phyloP scores from a whole-genome alignment of 352 stramenopile genomes.

The Phytophthora pinifolia region DNA sequence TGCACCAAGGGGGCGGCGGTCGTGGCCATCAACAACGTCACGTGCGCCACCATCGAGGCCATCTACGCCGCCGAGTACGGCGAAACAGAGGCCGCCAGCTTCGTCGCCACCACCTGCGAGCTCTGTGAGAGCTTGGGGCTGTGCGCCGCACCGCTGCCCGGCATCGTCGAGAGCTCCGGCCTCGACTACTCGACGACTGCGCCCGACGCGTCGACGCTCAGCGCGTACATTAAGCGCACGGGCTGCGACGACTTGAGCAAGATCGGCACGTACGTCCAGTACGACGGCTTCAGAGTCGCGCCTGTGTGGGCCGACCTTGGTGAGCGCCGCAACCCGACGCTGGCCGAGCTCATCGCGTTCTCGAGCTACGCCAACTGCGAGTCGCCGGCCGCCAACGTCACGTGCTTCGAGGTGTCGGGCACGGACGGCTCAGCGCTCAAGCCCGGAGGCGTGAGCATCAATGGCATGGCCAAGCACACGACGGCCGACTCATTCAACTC shows the following conservation, averaged over 20 bases:
- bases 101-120: conserved; percentile 38
- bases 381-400: conserved; percentile 47
- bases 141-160: conserved; percentile 61
- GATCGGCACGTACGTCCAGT: conserved; percentile 70
- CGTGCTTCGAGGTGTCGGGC: conserved; percentile 52
- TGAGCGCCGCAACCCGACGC: conserved; percentile 55
- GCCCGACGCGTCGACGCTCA: conserved; percentile 38
- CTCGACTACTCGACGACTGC: conserved; percentile 50
- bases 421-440: conserved; percentile 43
- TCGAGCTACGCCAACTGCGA: conserved; percentile 58
- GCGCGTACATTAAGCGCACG: conserved; percentile 55
- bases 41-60: conserved; percentile 40
- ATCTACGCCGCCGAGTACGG: conserved; percentile 49
- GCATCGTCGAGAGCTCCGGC: conserved; percentile 54
- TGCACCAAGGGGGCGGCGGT: conserved; percentile 42
- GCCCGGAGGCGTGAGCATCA: conserved; percentile 47
- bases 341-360: conserved; percentile 57
- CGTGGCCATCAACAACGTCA: conserved; percentile 42
- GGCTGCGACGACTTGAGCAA: conserved; percentile 62
- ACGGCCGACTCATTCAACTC: conserved; percentile 32
- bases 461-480: conserved; percentile 46
- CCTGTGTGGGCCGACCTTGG: conserved; percentile 59
- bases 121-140: conserved; percentile 51
- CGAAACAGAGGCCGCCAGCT: conserved; percentile 35
- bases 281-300: conserved; percentile 46